Conservation (phyloP, 2,329 filamentous ascomycete genomes). For the Sporothrix brasiliensis region DNA sequence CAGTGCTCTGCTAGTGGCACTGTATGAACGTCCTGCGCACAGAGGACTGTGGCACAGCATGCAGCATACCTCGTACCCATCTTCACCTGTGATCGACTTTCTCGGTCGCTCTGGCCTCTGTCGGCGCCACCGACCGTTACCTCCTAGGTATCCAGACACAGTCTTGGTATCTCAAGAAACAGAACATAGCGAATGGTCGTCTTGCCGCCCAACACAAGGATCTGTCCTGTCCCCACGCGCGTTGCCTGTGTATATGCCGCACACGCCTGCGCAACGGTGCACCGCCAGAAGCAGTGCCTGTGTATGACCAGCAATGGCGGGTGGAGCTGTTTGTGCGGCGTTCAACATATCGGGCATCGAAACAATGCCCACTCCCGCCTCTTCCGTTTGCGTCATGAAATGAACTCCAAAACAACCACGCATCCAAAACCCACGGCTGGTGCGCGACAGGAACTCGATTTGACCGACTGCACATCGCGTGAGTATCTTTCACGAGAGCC, state of each 20-base stretch:
- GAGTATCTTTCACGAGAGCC: conserved; percentile 14
- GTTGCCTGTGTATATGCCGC: neutral
- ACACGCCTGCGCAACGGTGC: conserved; percentile 7
- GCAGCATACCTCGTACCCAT: neutral
- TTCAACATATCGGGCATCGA: neutral
- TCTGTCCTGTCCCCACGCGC: neutral
- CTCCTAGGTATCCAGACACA: neutral
- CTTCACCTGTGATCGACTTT: neutral
- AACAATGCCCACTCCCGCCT: neutral
- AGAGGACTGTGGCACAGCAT: no score
- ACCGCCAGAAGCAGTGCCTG: neutral
- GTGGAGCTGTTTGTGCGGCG: neutral
- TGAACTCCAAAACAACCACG: conserved; percentile 22
- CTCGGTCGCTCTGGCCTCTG: neutral
- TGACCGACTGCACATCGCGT: conserved; percentile 15
- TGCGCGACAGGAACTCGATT: conserved; percentile 19
- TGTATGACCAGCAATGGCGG: conserved; percentile 10
- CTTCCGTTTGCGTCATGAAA: neutral
- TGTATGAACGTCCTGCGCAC: neutral
- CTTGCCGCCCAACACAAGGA: no score
- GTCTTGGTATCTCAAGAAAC: conserved; percentile 5
- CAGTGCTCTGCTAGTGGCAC: neutral
- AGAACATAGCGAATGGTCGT: neutral
- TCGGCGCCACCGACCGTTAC: conserved; percentile 26
- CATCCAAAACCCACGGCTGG: conserved; percentile 15